phyloP scores from a whole-genome alignment of 176 grass and related monocot genomes.

The Olyra latifolia region DNA sequence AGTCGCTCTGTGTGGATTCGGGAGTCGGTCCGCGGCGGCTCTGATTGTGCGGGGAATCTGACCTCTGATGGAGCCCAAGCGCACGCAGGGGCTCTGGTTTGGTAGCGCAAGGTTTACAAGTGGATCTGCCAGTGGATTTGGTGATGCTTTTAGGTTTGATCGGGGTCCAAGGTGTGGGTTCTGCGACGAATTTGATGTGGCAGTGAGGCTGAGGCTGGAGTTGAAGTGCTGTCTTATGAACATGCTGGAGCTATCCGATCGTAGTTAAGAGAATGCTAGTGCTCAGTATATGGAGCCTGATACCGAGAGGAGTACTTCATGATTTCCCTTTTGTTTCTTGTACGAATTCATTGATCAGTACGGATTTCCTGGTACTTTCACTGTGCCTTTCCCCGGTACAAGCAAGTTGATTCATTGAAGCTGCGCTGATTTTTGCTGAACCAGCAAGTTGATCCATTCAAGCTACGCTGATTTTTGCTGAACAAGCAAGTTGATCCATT shows the following conservation, averaged over 20 bases:
- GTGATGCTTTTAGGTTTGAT: not conserved
- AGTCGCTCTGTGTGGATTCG: not conserved
- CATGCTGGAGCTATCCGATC: not conserved
- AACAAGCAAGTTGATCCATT: not conserved
- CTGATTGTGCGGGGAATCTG: not conserved
- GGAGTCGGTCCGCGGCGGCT: not conserved
- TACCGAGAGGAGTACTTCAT: not conserved
- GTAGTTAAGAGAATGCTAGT: not conserved
- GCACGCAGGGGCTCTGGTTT: not conserved
- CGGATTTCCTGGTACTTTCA: not conserved
- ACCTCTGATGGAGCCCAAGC: not conserved
- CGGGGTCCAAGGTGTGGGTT: not conserved
- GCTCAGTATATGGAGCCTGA: not conserved
- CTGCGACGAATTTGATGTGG: not conserved
- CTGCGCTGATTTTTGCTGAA: not conserved
- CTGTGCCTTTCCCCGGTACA: not conserved
- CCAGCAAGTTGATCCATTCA: not conserved
- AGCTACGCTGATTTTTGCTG: not conserved
- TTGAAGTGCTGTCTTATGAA: not conserved
- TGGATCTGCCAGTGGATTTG: not conserved
- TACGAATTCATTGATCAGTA: not conserved
- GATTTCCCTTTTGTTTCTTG: not conserved
- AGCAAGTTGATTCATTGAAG: not conserved
- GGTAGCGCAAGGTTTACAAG: not conserved
- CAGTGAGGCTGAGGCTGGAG: not conserved